Percentiles rank a stretch among this genome's conserved stretches.
Evolutionary conservation across 331 rosid species (phyloP).

Genomic region (Telfairia occidentalis): DNA sequence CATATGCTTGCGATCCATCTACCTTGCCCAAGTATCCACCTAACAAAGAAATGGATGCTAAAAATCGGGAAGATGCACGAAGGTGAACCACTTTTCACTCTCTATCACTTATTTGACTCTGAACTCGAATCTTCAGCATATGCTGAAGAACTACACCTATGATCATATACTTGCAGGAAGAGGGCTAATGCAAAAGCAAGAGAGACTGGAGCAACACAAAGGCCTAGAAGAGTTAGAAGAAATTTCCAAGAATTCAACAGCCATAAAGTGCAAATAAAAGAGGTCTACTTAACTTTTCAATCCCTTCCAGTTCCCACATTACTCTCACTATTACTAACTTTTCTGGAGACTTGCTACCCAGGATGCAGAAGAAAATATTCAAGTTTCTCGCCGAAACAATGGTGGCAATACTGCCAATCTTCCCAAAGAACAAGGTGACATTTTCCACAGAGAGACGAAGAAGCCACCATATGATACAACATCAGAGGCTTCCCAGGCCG

Average conservation of each 20-base stretch:
- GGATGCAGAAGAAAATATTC: conserved; percentile 30
- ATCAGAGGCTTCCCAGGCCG: conserved; percentile 37
- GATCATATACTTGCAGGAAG: conserved; percentile 33
- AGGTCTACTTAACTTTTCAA: conserved; percentile 37
- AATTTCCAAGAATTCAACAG: conserved; percentile 33
- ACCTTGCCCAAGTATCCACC: conserved; percentile 85
- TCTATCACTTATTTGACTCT: neutral
- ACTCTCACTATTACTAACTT: conserved; percentile 1
- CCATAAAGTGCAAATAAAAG: conserved; percentile 28
- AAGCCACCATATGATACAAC: conserved; percentile 34
- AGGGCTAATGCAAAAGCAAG: conserved; percentile 32
- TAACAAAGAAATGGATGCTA: conserved; percentile 92
- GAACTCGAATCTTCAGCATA: neutral
- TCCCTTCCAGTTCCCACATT: neutral
- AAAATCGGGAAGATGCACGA: conserved; percentile 41
- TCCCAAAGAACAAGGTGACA: conserved; percentile 27
- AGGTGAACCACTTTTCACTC: conserved; percentile 27
- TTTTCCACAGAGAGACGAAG: conserved; percentile 23
- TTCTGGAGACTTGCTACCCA: conserved; percentile 7
- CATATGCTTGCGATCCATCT: conserved; percentile 77
- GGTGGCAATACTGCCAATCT: conserved; percentile 19
- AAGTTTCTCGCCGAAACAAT: conserved; percentile 22
- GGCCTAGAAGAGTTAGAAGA: conserved; percentile 40
- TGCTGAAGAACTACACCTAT: conserved; percentile 1
- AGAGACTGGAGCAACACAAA: conserved; percentile 43